Evolutionary conservation across 257 asterid species (phyloP), one percentile per base, ranked within the genome.

Genomic region (Osmanthus fragrans): DNA sequence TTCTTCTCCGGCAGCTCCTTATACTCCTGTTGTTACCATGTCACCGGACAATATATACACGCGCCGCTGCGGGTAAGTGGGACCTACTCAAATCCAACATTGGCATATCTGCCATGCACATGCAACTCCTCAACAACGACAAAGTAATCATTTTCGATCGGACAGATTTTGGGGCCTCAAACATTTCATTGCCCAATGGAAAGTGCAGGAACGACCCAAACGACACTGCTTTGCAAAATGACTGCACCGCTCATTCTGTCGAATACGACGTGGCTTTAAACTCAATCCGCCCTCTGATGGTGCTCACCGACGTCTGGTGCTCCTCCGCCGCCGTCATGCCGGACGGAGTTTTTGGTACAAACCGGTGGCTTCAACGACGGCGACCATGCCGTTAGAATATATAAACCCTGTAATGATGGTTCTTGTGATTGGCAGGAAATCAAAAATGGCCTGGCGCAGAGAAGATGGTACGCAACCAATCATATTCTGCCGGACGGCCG

Each of bases 21-120:
- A 15, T 39, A 39, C 27, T 81, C 16, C 16, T 82, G 25, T 49
- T 73, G 9, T 33, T 23, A 2, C 12, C 25, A 23, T 29, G 32
- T 47, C 64, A 30, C 25, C 16, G 77, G 51, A 74, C 25, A 16
- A 73, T 7, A 10, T 54, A 18, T 0, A 29, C 76, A 6, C 56
- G 11, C 19, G 65, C 71, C 0, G 75, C 74, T 70, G 76, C 15
- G 2, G 84, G 82, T 3, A 73, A 74, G 25, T 83, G 87, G 87
- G 73, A 73, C 4, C 16, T 80, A 11, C 66, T 83, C 16, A 3
- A 30, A 13, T 5, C 74, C 27, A 70, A 77, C 51, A 51, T 80
- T 0, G 87, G 87, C 15, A 64, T 83, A 12, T 77, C 84, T 1
- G 87, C 84, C 78, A 83, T 83, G 84, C 84, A 83, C 80, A 83